These are phyloP conservation scores for Globisporangium spinosum DNA, from an alignment of 352 stramenopile genomes.

Conservation along the genomic window DNA sequence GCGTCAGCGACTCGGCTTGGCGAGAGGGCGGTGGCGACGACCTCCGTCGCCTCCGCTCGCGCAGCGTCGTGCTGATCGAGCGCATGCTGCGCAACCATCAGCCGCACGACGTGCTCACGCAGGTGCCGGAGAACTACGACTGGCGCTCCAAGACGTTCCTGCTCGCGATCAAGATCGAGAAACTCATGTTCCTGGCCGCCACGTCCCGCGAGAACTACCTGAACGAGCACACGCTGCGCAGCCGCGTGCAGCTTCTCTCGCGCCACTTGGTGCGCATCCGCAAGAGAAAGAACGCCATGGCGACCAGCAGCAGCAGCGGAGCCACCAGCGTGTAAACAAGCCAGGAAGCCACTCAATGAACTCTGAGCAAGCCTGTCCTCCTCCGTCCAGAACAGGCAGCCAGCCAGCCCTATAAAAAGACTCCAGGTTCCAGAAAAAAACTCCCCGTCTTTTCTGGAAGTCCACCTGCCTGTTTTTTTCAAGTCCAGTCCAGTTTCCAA, in stretches of 20 bases:
- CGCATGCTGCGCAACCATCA: constrained; percentile 59
- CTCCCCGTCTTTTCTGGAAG: background rate
- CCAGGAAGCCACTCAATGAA: background rate
- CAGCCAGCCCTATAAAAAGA: background rate
- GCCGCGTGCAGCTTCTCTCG: constrained; percentile 50
- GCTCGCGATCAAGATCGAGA: constrained; percentile 65
- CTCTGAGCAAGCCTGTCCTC: background rate
- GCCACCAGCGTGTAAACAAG: constrained; percentile 10
- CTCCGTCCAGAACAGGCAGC: background rate
- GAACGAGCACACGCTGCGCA: constrained; percentile 51
- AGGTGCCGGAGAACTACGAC: constrained; percentile 62
- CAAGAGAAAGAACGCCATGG: constrained; percentile 48
- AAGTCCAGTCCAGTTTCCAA: background rate
- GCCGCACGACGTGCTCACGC: constrained; percentile 58
- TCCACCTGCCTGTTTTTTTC: background rate
- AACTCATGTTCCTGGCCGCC: constrained; percentile 55
- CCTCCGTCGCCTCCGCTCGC: constrained; percentile 39
- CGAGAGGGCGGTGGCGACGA: constrained; percentile 19
- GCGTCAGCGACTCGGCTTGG: constrained; percentile 9
- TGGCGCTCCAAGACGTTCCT: constrained; percentile 65
- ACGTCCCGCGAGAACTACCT: constrained; percentile 57
- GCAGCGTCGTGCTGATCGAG: constrained; percentile 52
- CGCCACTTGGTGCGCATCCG: constrained; percentile 51
- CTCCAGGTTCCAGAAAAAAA: constrained; percentile 5
- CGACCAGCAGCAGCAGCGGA: background rate